Conservation (phyloP, 345 rosid genomes). For the Acer saccharum region DNA sequence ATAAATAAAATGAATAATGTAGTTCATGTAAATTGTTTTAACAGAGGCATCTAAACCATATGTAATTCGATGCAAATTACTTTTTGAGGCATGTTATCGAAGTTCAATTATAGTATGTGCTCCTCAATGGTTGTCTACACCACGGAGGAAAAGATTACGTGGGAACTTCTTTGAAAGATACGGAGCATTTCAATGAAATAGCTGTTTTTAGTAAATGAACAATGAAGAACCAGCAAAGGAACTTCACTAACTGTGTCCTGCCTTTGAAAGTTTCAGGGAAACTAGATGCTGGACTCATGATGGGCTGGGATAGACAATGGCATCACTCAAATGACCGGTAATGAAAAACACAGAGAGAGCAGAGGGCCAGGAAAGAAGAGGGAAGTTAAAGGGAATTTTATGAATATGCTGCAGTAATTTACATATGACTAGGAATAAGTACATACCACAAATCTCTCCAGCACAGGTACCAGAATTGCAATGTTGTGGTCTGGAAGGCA, state of each 20-base stretch:
- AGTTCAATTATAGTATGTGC: neutral
- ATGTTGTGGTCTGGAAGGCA: slow-evolving; percentile 74
- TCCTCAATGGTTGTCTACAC: neutral
- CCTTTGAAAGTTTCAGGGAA: neutral
- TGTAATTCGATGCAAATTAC: no score
- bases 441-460: slow-evolving; percentile 99
- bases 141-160: neutral
- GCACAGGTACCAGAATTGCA: slow-evolving; percentile 75
- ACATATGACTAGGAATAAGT: slow-evolving; percentile 11
- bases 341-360: neutral
- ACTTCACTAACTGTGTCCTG: neutral
- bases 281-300: neutral
- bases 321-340: no score
- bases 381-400: no score
- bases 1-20: neutral
- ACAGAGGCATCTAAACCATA: neutral
- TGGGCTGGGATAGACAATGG: neutral
- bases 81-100: neutral
- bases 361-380: neutral
- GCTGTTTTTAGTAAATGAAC: neutral
- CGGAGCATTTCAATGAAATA: neutral
- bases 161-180: neutral
- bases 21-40: neutral
- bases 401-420: slow-evolving; percentile 4
- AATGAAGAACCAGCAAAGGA: neutral